A percentile compares a stretch with the other conserved stretches of the same genome.
phyloP scores from a whole-genome alignment of 164 flowering plant genomes.

The grape (Vitis vinifera) region DNA sequence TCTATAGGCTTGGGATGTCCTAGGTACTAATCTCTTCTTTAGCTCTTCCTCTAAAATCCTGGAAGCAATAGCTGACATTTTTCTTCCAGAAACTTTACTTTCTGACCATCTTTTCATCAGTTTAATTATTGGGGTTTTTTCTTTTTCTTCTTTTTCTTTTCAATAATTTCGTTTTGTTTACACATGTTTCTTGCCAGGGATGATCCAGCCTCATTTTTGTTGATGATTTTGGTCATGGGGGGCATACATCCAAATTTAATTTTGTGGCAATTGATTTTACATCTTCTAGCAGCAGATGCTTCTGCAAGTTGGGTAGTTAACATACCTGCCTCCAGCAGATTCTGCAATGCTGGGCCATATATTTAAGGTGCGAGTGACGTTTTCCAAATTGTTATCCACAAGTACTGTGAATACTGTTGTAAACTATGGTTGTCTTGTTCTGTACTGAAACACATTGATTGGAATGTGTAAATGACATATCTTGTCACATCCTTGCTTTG shows the following conservation, averaged over 20 bases:
- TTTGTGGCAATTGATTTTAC: background rate
- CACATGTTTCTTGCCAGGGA: constrained; percentile 3
- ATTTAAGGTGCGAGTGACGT: background rate
- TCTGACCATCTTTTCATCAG: background rate
- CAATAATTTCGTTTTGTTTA: background rate
- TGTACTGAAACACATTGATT: background rate
- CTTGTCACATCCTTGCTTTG: background rate
- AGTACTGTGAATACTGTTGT: background rate
- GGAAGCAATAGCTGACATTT: background rate
- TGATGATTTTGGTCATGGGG: background rate
- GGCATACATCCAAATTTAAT: background rate
- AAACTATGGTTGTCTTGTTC: background rate
- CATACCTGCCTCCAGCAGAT: background rate
- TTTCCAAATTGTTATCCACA: background rate
- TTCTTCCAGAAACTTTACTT: background rate
- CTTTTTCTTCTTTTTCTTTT: background rate
- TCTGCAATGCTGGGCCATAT: background rate
- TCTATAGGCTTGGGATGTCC: background rate
- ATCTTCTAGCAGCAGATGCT: background rate
- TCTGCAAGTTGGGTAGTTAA: background rate
- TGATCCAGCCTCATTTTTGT: background rate
- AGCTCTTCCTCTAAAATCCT: background rate
- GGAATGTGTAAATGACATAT: background rate
- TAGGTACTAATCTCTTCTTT: background rate
- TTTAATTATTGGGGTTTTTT: background rate